Percentiles rank a stretch among this genome's conserved stretches.
Evolutionary conservation across 257 asterid genomes (phyloP).

Genomic region (Lantana camara): DNA sequence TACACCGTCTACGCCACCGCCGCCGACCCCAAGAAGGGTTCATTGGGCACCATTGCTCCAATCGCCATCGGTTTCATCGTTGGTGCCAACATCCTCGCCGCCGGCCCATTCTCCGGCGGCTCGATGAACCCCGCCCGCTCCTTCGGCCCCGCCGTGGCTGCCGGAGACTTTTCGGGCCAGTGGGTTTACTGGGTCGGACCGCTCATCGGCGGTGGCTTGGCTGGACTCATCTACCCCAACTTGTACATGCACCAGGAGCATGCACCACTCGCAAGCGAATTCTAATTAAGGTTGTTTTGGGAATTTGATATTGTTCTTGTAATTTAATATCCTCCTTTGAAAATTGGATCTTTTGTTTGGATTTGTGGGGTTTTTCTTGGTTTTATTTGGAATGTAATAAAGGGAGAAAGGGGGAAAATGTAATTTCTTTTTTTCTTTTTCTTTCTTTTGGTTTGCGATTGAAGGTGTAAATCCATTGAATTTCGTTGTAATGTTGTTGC

Average conservation of each 20-base stretch:
- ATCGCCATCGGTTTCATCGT: constrained; percentile 92
- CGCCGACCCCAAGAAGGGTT: constrained; percentile 86
- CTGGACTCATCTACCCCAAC: constrained; percentile 62
- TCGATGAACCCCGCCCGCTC: constrained; percentile 98
- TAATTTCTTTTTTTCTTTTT: constrained; percentile 14
- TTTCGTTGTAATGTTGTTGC: constrained; percentile 28
- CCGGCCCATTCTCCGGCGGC: constrained; percentile 95
- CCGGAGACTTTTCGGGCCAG: constrained; percentile 54
- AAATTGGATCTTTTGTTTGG: constrained; percentile 17
- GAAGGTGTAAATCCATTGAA: constrained; percentile 42
- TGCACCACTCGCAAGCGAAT: constrained; percentile 51
- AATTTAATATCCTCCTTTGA: not conserved
- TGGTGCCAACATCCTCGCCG: constrained; percentile 90
- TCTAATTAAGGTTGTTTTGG: too few relatives aligned
- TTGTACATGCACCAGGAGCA: constrained; percentile 59
- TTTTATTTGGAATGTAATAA: constrained; percentile 26
- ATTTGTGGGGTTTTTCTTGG: not conserved
- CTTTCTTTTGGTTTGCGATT: constrained; percentile 2
- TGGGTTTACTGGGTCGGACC: constrained; percentile 99
- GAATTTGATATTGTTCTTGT: not conserved
- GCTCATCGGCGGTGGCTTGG: constrained; percentile 82
- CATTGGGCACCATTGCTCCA: constrained; percentile 81
- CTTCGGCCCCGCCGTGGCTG: constrained; percentile 75
- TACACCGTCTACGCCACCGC: constrained; percentile 95
- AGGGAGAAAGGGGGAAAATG: constrained; percentile 20